Evolutionary conservation across 768 basidiomycete species (phyloP), one percentile per base, ranked within the genome.

Genomic region (Gloeophyllum trabeum): DNA sequence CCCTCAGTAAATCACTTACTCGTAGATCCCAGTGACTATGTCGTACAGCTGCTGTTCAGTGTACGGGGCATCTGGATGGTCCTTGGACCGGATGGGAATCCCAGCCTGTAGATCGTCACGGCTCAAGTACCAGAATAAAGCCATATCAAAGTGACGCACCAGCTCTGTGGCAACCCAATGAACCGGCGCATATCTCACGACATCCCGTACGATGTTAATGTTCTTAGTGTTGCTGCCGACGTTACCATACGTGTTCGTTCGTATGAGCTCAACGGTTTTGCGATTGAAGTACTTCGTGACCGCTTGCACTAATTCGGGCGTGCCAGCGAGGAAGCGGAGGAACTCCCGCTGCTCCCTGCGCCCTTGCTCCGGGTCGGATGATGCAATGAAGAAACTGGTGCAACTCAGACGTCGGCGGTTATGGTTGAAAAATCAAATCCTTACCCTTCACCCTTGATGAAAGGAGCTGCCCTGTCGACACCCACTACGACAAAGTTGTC

Each of bases 121-220:
- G n/a, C n/a, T n/a, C n/a, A n/a, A n/a, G n/a, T n/a, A n/a, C n/a
- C n/a, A n/a, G n/a, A n/a, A n/a, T n/a, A n/a, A n/a, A n/a, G n/a
- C n/a, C n/a, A n/a, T n/a, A n/a, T n/a, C n/a, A n/a, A n/a, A 25
- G 22, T 35, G 2, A 65, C 79, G 37, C 46, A 88, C 88, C 24
- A 90, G 61, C 36, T 86, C 77, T 18, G 61, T 55, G 5, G 83
- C 78, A 21, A 69, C 75, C 83, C 86, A 91, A 46, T 73, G 60
- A 20, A 86, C 59, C 7, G 88, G 79, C 1, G 81, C 67, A 25
- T 64, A 52, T 53, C 73, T 79, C 45, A 88, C 52, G 5, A 89
- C 81, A 48, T 83, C 74, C 13, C 69, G 67, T 10, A 81, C 78
- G 38, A 90, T 60, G 52, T 91, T 81, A 14, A 87, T 69, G 30